Percentiles rank a stretch among this genome's conserved stretches.
Conservation (phyloP, 2,329 filamentous ascomycete species). For the Aspergillus brunneoviolaceus region DNA sequence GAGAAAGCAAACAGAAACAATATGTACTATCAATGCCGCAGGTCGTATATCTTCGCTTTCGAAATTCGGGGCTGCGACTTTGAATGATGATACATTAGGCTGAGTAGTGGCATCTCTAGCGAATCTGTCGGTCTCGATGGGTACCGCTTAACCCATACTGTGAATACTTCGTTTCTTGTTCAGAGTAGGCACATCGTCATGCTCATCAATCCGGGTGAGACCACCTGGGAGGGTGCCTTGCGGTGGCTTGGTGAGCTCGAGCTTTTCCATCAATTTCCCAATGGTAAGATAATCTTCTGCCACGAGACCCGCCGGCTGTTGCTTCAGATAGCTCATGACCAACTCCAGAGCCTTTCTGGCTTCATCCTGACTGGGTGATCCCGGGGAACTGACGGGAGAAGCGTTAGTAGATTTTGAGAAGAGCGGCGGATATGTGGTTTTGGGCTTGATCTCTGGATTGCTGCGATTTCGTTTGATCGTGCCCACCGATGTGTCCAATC, state of each 20-base stretch:
- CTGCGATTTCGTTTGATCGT: constrained; percentile 47
- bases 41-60: neutral
- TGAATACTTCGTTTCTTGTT: constrained; percentile 50
- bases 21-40: neutral
- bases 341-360: constrained; percentile 78
- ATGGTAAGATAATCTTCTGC: constrained; percentile 79
- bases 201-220: constrained; percentile 45
- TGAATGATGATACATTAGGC: neutral
- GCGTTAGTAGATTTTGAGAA: constrained; percentile 41
- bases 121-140: neutral
- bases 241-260: constrained; percentile 64
- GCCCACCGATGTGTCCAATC: constrained; percentile 29
- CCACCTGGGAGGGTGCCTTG: constrained; percentile 43
- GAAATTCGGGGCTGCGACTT: neutral
- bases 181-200: constrained; percentile 41
- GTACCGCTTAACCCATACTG: constrained; percentile 33
- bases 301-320: constrained; percentile 66
- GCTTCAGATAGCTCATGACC: constrained; percentile 77
- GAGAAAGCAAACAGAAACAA: constrained; percentile 3
- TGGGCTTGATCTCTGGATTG: constrained; percentile 45
- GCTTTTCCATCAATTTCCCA: constrained; percentile 80
- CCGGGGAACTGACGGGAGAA: constrained; percentile 58
- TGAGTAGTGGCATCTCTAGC: neutral
- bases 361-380: constrained; percentile 78
- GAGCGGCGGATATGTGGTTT: constrained; percentile 42